A percentile compares a stretch with the other conserved stretches of the same genome.
These are phyloP conservation scores for Bipolaris oryzae DNA, from an alignment of 2,329 filamentous ascomycete species.

Conservation along the genomic window DNA sequence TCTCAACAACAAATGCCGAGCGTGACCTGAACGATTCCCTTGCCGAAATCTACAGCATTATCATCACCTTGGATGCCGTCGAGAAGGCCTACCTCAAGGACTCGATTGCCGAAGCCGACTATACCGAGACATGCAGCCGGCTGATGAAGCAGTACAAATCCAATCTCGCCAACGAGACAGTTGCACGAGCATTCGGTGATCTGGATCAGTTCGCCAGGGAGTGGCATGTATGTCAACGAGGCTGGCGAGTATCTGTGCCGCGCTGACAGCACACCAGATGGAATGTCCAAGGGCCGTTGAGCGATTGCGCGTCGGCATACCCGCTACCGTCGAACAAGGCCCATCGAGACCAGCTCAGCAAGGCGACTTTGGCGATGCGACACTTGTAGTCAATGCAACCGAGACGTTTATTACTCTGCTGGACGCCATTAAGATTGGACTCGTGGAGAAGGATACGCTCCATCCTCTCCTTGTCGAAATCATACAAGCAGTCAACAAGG, in stretches of 20 bases:
- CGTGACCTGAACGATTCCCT: conserved; percentile 94
- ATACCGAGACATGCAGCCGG: conserved; percentile 94
- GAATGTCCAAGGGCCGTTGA: conserved; percentile 95
- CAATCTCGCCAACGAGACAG: conserved; percentile 85
- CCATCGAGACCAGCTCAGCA: conserved; percentile 52
- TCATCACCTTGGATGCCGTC: conserved; percentile 90
- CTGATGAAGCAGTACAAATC: conserved; percentile 97
- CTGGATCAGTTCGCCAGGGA: conserved; percentile 88
- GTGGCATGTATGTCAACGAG: conserved; percentile 75
- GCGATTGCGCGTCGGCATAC: conserved; percentile 87
- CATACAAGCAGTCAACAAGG: conserved; percentile 96
- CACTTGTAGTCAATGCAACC: conserved; percentile 84
- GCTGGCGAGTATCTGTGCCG: background rate
- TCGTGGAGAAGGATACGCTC: conserved; percentile 94
- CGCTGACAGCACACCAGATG: conserved; percentile 62
- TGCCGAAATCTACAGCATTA: conserved; percentile 96
- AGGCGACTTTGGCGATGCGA: conserved; percentile 57
- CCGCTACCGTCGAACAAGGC: conserved; percentile 73
- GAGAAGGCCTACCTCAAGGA: conserved; percentile 98
- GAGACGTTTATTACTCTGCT: conserved; percentile 99
- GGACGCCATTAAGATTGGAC: conserved; percentile 88
- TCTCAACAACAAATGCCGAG: conserved; percentile 83
- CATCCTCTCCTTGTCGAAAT: conserved; percentile 94
- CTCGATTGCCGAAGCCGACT: conserved; percentile 87
- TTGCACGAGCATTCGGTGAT: conserved; percentile 85